Conservation (phyloP, 257 asterid genomes). For the Scutellaria barbata region DNA sequence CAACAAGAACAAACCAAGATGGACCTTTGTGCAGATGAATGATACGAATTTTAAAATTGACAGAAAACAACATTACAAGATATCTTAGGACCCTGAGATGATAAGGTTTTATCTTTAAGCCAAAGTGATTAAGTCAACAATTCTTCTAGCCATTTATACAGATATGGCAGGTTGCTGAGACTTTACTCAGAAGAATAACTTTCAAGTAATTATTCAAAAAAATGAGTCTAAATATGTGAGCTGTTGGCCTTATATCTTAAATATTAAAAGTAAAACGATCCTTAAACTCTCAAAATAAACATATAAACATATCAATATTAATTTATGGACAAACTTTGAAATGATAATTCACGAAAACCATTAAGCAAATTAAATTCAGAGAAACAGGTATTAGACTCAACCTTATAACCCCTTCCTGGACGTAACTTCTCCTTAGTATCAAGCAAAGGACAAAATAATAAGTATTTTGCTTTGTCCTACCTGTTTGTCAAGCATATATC, state of each 20-base stretch:
- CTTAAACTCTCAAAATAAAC: too few species aligned
- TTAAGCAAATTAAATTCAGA: not conserved
- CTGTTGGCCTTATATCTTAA: not conserved
- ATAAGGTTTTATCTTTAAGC: not conserved
- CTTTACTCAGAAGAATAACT: not conserved
- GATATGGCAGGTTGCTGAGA: too few species aligned
- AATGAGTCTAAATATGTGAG: not conserved
- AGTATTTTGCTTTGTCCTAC: not conserved
- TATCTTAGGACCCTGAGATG: conserved; percentile 9
- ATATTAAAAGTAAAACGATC: too few species aligned
- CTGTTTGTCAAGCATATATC: not conserved
- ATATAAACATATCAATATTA: not conserved
- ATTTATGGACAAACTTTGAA: not conserved
- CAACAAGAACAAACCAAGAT: conserved; percentile 9
- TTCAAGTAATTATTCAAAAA: not conserved
- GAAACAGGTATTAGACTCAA: not conserved
- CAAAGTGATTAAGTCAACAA: not conserved
- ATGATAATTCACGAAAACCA: not conserved
- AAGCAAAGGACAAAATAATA: not conserved
- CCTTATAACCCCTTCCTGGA: not conserved
- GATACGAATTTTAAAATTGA: not conserved
- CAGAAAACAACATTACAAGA: not conserved
- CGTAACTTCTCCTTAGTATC: conserved; percentile 2
- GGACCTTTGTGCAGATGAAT: not conserved
- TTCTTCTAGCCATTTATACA: too few species aligned